phyloP scores from a whole-genome alignment of 2,329 filamentous ascomycete genomes.

The Trichocomaceae sp. region DNA sequence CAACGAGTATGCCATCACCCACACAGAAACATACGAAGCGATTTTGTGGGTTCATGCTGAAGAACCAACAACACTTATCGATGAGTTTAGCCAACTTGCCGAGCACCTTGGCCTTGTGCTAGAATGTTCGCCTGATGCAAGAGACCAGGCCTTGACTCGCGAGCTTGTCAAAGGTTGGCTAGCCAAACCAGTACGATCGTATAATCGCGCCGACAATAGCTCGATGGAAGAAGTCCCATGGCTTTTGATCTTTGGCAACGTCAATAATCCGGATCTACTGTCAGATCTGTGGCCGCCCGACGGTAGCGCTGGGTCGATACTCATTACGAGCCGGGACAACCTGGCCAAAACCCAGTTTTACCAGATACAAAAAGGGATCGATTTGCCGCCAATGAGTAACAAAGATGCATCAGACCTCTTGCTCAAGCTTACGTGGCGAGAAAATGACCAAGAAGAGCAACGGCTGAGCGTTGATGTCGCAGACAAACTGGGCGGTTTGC shows the following conservation, averaged over 20 bases:
- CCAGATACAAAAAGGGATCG: neutral
- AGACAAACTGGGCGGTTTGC: neutral
- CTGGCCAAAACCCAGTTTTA: neutral
- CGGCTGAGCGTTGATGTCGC: neutral
- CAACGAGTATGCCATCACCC: neutral
- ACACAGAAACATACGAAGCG: neutral
- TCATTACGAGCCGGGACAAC: neutral
- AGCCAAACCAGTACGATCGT: neutral
- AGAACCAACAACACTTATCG: neutral
- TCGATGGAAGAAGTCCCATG: neutral
- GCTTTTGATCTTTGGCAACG: neutral
- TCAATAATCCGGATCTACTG: neutral
- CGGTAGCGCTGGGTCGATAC: slow-evolving; percentile 1
- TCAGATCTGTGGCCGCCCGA: neutral
- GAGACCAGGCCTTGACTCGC: neutral
- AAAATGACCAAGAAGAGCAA: neutral
- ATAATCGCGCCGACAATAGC: neutral
- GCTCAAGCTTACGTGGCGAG: neutral
- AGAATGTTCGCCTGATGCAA: neutral
- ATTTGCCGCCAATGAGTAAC: neutral
- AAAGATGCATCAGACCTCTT: neutral
- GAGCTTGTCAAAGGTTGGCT: neutral
- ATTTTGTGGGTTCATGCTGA: neutral
- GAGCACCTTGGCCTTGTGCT: neutral
- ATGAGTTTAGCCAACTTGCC: neutral